phyloP scores from a whole-genome alignment of 2,329 filamentous ascomycete species.

The Colletotrichum liriopes region DNA sequence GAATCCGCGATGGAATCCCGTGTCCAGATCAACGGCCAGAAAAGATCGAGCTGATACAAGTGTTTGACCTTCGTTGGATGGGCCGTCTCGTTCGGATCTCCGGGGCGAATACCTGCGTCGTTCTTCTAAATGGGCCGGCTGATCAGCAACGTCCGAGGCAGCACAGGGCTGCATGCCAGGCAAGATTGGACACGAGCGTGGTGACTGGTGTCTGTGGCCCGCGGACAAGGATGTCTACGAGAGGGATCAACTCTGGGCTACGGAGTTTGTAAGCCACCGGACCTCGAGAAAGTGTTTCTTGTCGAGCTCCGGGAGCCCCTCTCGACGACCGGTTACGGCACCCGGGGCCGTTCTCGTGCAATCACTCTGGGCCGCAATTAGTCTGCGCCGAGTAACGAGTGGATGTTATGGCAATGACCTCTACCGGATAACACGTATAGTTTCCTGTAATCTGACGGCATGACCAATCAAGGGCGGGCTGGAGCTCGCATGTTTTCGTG shows the following conservation, averaged over 20 bases:
- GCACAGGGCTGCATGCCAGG: not conserved
- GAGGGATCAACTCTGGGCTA: slow-evolving; percentile 15
- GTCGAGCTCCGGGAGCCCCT: slow-evolving; percentile 4
- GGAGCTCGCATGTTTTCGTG: not conserved
- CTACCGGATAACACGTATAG: not conserved
- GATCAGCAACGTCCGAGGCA: not conserved
- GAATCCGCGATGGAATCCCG: slow-evolving; percentile 4
- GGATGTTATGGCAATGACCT: not conserved
- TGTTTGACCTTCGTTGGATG: not conserved
- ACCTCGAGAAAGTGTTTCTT: slow-evolving; percentile 9
- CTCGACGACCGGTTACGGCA: not conserved
- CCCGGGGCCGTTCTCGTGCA: slow-evolving; percentile 1
- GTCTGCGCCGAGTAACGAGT: not conserved
- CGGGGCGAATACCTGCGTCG: not conserved
- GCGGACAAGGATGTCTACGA: slow-evolving; percentile 20
- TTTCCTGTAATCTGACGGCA: not conserved
- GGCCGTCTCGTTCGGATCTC: not conserved
- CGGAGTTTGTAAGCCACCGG: slow-evolving; percentile 2
- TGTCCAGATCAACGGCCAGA: not conserved
- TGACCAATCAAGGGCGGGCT: not conserved
- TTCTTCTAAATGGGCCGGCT: not conserved
- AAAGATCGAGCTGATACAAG: not conserved
- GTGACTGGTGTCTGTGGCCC: not conserved
- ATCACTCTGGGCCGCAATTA: not conserved
- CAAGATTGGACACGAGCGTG: not conserved